These are phyloP conservation scores for Salix caprea DNA, from an alignment of 345 rosid species.

Conservation along the genomic window DNA sequence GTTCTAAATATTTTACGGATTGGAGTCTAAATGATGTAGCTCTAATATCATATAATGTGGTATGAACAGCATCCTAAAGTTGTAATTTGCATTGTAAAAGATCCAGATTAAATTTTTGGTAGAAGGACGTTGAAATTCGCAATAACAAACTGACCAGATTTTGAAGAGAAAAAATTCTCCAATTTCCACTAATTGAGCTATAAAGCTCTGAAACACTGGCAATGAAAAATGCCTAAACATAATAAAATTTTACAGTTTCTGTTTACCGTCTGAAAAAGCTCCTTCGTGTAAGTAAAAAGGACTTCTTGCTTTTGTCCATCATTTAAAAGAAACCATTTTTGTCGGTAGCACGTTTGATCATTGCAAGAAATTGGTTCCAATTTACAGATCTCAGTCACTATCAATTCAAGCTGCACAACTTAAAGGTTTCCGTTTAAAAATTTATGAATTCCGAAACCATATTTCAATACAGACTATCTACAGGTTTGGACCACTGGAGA, in stretches of 20 bases:
- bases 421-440: background rate
- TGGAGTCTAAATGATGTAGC: background rate
- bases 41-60: background rate
- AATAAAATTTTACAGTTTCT: background rate
- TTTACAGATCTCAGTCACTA: background rate
- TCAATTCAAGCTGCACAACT: background rate
- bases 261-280: background rate
- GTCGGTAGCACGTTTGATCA: background rate
- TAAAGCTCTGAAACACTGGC: background rate
- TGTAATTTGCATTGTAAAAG: background rate
- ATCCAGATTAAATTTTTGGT: background rate
- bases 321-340: background rate
- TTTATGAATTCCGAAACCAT: constrained; percentile 8
- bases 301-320: background rate
- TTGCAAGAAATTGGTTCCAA: constrained; percentile 11
- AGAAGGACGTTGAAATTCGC: background rate
- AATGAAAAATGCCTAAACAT: background rate
- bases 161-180: background rate
- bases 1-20: background rate
- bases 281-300: background rate
- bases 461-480: background rate
- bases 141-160: background rate
- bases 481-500: constrained; percentile 13
- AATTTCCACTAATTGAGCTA: background rate
- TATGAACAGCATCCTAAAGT: background rate